phyloP scores from a whole-genome alignment of 257 asterid genomes.

The Primulina tabacum region DNA sequence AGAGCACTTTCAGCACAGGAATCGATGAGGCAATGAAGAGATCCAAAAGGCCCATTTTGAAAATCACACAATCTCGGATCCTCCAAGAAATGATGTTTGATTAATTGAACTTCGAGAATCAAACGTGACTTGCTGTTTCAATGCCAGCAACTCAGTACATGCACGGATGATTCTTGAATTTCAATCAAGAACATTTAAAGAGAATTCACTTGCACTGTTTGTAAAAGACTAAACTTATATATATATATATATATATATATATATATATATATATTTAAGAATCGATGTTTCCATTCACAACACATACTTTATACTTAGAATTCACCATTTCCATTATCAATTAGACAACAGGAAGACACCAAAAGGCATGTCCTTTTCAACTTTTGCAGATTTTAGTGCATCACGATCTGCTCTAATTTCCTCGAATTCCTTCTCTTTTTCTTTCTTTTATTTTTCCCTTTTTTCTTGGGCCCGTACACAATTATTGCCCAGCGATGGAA shows the following conservation, averaged over 20 bases:
- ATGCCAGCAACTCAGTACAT: neutral
- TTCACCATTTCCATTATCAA: neutral
- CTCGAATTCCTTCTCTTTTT: neutral
- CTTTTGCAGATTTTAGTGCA: neutral
- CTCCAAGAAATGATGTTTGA: neutral
- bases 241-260: too few relatives aligned
- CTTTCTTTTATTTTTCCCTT: too few relatives aligned
- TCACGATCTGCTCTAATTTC: neutral
- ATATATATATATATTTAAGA: too few relatives aligned
- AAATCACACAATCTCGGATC: neutral
- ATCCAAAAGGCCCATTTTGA: conserved; percentile 59
- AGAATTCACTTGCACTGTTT: too few relatives aligned
- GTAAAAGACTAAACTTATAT: too few relatives aligned
- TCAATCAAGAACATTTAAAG: neutral
- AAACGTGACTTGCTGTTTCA: neutral
- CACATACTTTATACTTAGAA: neutral
- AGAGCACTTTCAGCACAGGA: conserved; percentile 76
- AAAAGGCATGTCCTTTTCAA: neutral
- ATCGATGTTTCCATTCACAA: neutral
- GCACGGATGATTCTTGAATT: neutral
- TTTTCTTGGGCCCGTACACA: neutral
- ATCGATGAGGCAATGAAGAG: conserved; percentile 68
- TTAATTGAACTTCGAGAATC: neutral
- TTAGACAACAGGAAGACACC: neutral
- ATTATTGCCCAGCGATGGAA: neutral